Base-by-base conservation (phyloP, 2,329 filamentous ascomycete species). In the Fusarium oxysporum region DNA sequence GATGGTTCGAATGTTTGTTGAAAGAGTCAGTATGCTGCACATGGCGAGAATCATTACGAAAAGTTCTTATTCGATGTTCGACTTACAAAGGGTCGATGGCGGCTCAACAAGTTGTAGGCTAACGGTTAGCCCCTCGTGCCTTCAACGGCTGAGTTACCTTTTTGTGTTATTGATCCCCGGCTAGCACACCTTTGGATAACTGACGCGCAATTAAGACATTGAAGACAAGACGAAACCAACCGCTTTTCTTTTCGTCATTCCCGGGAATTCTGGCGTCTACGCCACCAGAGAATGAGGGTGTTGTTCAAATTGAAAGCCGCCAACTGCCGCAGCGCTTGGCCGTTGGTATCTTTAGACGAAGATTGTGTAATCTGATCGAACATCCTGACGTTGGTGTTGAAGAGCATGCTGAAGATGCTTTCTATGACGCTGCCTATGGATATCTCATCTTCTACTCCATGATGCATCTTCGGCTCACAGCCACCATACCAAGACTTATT, bases 221-320 rank as follows among this genome's bases (percentile, higher is more conserved):
- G 44, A 59, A 71, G 66, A 71, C 66, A 45, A 63, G 54, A 64
- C 70, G 50, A 73, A 71, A 58, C 66, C 63, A 61, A 45, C 57
- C 57, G 40, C 48, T 62, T 47, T 58, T 57, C 65, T 53, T 60
- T 64, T 73, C 53, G 51, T 61, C 53, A 70, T 61, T 53, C 47
- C 48, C 38, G 51, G 56, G 33, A 55, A 40, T 62, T 72, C 64
- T 73, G 70, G 74, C 67, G 70, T 70, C 51, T 32, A 56, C 70
- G 74, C 74, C 70, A 65, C 65, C 28, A 45, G n/a, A 40, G 41
- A 53, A 57, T 55, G 48, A 62, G 60, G 33, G 41, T 58, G 30
- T 35, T 56, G 28, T 41, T 41, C 35, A 56, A 47, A 44, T 44
- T 35, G 40, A 51, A 56, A 54, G 23, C 48, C 57, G 35, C 28